Evolutionary conservation across 257 asterid species (phyloP), one percentile per base, ranked within the genome.

Genomic region (Penstemon barbatus): DNA sequence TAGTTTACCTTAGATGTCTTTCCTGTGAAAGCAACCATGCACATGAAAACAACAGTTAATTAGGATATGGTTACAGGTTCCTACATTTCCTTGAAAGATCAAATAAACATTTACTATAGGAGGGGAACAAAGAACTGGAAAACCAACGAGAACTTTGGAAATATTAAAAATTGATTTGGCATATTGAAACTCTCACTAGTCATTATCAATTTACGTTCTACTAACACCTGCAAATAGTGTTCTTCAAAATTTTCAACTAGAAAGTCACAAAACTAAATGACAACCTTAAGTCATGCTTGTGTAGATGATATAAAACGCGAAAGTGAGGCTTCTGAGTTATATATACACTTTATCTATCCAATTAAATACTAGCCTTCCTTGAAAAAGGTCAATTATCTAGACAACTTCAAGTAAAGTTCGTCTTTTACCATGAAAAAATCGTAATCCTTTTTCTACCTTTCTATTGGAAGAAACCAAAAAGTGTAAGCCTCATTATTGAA

Each of bases 1-100:
- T 4, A 51, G 55, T 71, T 61, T 78, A 89, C 96, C 85, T 85
- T 89, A 12, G 90, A 76, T 61, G 90, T 83, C 89, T 85, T 89
- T 72, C 96, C 95, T 87, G 83, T 77, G 77, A 57, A 62, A 63
- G 73, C 79, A 83, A 74, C 57, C 71, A 69, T 61, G 64, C 72
- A 83, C 75, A 76, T 65, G 80, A 60, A 76, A 73, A 77, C 57
- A 65, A 18, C 63, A 57, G 49, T 52, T 60, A 56, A 60, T 72
- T 52, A 75, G 74, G 41, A 52, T 63, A 52, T 51, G 38, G 44
- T 55, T n/a, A 70, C 74, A 70, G 42, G 55, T 68, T 40, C 36
- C 66, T 4, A 12, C 49, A 46, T 38, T 43, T 43, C 18, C 51
- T 57, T 5, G 33, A 71, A 45, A 65, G 33, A 52, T 8, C 19